Base-by-base conservation (phyloP, 2,329 filamentous ascomycete genomes). In the Beauveria rudraprayagi region DNA sequence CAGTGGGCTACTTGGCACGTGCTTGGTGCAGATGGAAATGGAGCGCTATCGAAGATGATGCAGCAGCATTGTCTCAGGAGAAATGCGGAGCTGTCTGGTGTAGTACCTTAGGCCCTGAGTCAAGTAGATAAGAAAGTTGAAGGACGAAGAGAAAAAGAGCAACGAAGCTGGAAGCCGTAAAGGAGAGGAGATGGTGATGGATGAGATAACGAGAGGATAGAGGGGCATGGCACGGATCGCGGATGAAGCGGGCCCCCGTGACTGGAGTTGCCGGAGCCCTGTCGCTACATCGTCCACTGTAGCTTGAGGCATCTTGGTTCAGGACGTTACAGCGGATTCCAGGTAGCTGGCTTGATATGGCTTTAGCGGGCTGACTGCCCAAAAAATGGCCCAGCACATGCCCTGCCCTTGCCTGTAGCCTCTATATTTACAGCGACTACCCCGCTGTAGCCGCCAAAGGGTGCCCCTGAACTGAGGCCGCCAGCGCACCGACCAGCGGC, bases 191-290 rank as follows among this genome's bases (percentile, higher is more conserved):
- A 52, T 40, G 40, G 7, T 43, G 48, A 60, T 40, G 26, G 14
- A 44, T 8, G 17, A 10, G 56, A 17, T 22, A 22, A 22, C 22
- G 22, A 22, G 22, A 22, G 22, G 22, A 22, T 47, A 5, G 56
- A 51, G 46, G 46, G 40, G 56, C 56, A 52, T 37, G 37, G 37
- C 24, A 52, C 30, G 50, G 50, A 52, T 37, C 28, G 17, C 56
- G 56, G 56, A 59, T 59, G 47, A 52, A 59, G 48, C 56, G 56
- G 56, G 56, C 40, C 24, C 46, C 51, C 56, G 48, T 60, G 47
- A 53, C 48, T 48, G 54, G 53, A 34, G 16, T n/a, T 14, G 48
- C 22, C 34, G 34, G 34, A 37, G 34, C 34, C 34, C 5, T 37
- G 34, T 37, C 34, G 11, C 34, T 16, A 16, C 34, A 37, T 16